These are phyloP conservation scores for Trichodelitschia bisporula DNA, from an alignment of 495 filamentous ascomycete species.

Conservation along the genomic window DNA sequence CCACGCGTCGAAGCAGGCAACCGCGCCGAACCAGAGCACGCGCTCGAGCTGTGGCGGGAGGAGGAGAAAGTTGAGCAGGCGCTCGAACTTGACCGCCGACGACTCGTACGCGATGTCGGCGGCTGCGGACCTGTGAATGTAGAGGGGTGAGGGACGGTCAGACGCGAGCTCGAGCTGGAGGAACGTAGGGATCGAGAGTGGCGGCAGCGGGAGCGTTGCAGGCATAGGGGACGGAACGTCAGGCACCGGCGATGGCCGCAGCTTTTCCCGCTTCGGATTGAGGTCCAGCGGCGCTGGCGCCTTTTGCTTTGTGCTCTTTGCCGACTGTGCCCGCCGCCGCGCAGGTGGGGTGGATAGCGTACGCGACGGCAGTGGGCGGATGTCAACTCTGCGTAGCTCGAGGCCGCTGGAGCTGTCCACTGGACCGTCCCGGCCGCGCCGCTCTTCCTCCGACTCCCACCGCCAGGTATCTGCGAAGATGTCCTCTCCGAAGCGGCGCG, in stretches of 20 bases:
- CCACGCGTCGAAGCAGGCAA: conserved; percentile 94
- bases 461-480: no score
- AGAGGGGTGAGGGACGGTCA: conserved; percentile 58
- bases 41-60: conserved; percentile 67
- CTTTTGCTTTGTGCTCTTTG: no score
- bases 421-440: no score
- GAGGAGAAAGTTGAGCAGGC: conserved; percentile 70
- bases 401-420: no score
- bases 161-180: conserved; percentile 73
- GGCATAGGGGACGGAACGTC: conserved; percentile 41
- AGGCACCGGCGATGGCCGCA: conserved; percentile 3
- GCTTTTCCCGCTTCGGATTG: no score
- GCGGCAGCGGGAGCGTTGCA: conserved; percentile 50
- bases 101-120: conserved; percentile 82
- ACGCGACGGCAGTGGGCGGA: no score
- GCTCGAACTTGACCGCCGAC: conserved; percentile 81
- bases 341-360: no score
- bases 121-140: conserved; percentile 51
- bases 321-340: no score
- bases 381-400: no score
- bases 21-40: conserved; percentile 59
- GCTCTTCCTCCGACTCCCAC: no score
- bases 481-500: no score
- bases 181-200: conserved; percentile 67
- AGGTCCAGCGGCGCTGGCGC: no score